Conservation (phyloP, 257 asterid species). For the Gardenia jasminoides region DNA sequence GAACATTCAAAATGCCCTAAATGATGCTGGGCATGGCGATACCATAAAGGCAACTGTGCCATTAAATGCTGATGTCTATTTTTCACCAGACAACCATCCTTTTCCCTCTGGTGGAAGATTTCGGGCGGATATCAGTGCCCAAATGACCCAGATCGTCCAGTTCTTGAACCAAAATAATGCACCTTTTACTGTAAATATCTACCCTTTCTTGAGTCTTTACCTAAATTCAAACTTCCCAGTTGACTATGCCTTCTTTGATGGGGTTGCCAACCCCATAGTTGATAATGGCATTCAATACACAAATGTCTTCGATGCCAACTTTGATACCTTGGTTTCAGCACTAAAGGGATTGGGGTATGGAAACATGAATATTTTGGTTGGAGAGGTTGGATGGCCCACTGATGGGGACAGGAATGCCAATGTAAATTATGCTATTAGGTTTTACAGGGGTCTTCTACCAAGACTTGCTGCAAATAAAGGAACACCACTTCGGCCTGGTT, state of each 20-base stretch:
- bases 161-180: constrained; percentile 40
- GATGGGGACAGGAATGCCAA: constrained; percentile 42
- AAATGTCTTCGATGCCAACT: constrained; percentile 49
- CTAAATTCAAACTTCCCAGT: constrained; percentile 38
- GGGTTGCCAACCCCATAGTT: constrained; percentile 28
- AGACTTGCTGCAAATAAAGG: constrained; percentile 42
- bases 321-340: constrained; percentile 42
- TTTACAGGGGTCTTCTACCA: constrained; percentile 39
- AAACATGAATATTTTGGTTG: constrained; percentile 33
- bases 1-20: constrained; percentile 47
- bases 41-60: constrained; percentile 44
- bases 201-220: constrained; percentile 48
- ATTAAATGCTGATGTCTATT: constrained; percentile 43
- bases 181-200: constrained; percentile 42
- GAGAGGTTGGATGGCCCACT: constrained; percentile 53
- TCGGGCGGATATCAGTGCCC: constrained; percentile 31
- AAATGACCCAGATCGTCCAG: constrained; percentile 42
- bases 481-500: constrained; percentile 42
- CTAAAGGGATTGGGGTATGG: constrained; percentile 38
- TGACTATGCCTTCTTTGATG: constrained; percentile 50
- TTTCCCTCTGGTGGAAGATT: constrained; percentile 47
- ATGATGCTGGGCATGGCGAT: constrained; percentile 33
- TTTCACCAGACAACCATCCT: constrained; percentile 31
- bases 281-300: constrained; percentile 33
- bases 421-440: constrained; percentile 28